phyloP scores from a whole-genome alignment of 352 stramenopile genomes.

The Salisapilia sapeloensis region DNA sequence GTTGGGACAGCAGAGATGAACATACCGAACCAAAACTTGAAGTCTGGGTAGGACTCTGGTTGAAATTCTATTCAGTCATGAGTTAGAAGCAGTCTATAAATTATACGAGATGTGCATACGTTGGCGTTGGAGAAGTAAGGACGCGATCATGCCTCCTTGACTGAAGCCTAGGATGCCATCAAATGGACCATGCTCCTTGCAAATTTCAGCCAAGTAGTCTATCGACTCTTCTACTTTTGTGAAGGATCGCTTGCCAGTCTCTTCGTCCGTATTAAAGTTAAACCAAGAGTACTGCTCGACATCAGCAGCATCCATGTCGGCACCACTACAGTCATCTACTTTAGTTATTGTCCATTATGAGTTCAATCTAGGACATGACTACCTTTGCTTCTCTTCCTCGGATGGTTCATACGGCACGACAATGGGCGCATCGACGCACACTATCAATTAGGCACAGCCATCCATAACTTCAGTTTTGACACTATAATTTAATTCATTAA shows the following conservation, averaged over 20 bases:
- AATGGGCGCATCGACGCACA: conserved; percentile 62
- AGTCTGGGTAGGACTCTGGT: conserved; percentile 21
- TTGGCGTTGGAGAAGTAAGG: conserved; percentile 49
- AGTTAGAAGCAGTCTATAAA: neutral
- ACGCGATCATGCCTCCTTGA: conserved; percentile 57
- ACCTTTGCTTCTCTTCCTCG: conserved; percentile 19
- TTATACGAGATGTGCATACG: conserved; percentile 12
- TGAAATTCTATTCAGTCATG: conserved; percentile 10
- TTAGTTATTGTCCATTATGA: conserved; percentile 1
- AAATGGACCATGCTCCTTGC: conserved; percentile 60
- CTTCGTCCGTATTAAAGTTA: conserved; percentile 28
- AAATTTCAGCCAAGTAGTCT: conserved; percentile 42
- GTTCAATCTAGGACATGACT: conserved; percentile 8
- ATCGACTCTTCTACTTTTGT: conserved; percentile 39
- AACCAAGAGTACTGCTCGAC: conserved; percentile 61
- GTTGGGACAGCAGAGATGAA: conserved; percentile 60
- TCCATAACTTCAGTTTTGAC: neutral
- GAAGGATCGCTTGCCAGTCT: conserved; percentile 20
- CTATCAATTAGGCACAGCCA: conserved; percentile 9
- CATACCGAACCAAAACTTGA: conserved; percentile 54
- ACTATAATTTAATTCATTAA: conserved; percentile 2
- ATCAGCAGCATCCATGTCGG: conserved; percentile 12
- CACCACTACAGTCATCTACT: conserved; percentile 2
- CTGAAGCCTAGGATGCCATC: conserved; percentile 77
- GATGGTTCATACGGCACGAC: conserved; percentile 54